phyloP scores from a whole-genome alignment of 805 yeast genomes.

The Ogataea nakhonphanomensis region DNA sequence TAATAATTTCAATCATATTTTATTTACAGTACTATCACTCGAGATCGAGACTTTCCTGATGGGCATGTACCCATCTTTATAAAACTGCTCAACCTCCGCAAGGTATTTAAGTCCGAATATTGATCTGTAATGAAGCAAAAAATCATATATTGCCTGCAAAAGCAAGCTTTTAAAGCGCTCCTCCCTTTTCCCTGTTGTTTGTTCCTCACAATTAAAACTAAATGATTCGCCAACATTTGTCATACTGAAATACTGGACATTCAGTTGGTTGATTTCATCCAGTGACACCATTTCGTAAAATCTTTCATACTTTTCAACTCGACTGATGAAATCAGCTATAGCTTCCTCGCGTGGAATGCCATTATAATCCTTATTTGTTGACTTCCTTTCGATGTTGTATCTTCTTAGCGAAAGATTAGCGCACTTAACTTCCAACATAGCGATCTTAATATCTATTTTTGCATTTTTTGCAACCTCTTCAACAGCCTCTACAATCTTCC shows the following conservation, averaged over 20 bases:
- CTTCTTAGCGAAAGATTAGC: conserved; percentile 47
- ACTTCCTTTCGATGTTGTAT: conserved; percentile 62
- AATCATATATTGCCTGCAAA: conserved; percentile 30
- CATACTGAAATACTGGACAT: conserved; percentile 31
- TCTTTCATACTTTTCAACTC: conserved; percentile 49
- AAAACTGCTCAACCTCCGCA: conserved; percentile 30
- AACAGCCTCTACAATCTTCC: conserved; percentile 50
- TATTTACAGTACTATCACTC: conserved; percentile 5
- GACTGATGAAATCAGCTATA: conserved; percentile 54
- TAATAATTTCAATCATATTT: not conserved
- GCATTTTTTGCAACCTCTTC: conserved; percentile 49
- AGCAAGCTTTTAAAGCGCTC: conserved; percentile 22
- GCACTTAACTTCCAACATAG: conserved; percentile 60
- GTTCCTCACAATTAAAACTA: conserved; percentile 32
- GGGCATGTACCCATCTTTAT: conserved; percentile 31
- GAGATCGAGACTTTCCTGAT: conserved; percentile 7
- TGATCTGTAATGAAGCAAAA: conserved; percentile 33
- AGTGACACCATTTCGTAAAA: conserved; percentile 37
- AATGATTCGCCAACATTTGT: conserved; percentile 35
- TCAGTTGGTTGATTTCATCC: conserved; percentile 30
- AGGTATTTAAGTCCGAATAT: conserved; percentile 33
- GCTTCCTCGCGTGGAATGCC: conserved; percentile 50
- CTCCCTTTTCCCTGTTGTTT: conserved; percentile 29
- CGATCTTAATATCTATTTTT: conserved; percentile 40
- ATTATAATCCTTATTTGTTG: conserved; percentile 58